These are phyloP conservation scores for Backusella westeae DNA, from an alignment of 192 early-diverging fungal genomes.

Conservation along the genomic window DNA sequence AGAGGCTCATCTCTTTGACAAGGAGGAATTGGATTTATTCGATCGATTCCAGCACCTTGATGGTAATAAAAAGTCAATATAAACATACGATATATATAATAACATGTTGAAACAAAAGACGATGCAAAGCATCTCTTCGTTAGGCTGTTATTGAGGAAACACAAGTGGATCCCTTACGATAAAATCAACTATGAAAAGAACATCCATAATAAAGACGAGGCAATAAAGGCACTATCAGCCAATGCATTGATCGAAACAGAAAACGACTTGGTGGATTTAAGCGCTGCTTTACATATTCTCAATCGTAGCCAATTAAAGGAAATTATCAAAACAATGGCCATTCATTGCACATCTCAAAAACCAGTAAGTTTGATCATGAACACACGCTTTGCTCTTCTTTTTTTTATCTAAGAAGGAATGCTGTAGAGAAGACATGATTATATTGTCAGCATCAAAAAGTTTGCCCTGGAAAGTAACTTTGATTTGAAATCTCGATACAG, in stretches of 20 bases:
- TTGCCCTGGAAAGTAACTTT: neutral
- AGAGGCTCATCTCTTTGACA: conserved; percentile 39
- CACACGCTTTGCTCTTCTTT: too few species aligned
- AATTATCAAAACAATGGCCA: neutral
- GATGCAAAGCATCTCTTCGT: conserved; percentile 44
- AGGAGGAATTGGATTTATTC: conserved; percentile 37
- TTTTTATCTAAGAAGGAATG: neutral
- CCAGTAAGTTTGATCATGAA: neutral
- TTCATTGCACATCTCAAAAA: neutral
- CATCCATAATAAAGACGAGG: conserved; percentile 4
- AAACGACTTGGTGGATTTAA: neutral
- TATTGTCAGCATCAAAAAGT: neutral
- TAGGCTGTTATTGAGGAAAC: conserved; percentile 38
- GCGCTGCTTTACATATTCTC: conserved; percentile 27
- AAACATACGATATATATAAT: too few species aligned
- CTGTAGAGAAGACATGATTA: neutral
- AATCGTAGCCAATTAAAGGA: conserved; percentile 36
- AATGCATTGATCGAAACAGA: conserved; percentile 13
- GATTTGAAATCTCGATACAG: neutral
- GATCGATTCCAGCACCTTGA: conserved; percentile 33
- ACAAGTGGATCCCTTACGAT: conserved; percentile 33
- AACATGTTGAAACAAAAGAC: neutral
- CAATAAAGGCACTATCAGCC: neutral
- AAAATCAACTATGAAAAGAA: conserved; percentile 25
- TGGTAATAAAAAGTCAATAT: conserved; percentile 1